phyloP scores from a whole-genome alignment of 306 rosid genomes.

The Citrullus amarus region DNA sequence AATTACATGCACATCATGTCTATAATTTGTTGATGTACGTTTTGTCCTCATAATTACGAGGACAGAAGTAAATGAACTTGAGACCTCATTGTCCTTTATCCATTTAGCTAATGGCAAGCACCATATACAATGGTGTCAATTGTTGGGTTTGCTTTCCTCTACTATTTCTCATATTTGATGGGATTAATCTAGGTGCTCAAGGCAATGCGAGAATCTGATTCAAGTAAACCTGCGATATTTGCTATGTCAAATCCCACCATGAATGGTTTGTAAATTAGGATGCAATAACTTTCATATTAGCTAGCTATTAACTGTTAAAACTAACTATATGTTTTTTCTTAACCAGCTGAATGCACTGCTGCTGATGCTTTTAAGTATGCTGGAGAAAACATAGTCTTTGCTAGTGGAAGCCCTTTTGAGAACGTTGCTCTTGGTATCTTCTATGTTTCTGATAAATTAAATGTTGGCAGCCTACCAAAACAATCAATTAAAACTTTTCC shows the following conservation, averaged over 20 bases:
- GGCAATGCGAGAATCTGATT: conserved; percentile 90
- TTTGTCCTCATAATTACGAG: neutral
- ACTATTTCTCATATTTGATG: conserved; percentile 16
- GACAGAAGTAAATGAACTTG: neutral
- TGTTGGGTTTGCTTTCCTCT: conserved; percentile 4
- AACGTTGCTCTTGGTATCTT: conserved; percentile 71
- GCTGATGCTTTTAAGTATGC: conserved; percentile 85
- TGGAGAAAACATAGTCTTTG: conserved; percentile 83
- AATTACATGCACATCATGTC: neutral
- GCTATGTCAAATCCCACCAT: conserved; percentile 98
- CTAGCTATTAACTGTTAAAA: neutral
- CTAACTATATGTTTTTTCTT: conserved; percentile 5
- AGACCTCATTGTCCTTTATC: neutral
- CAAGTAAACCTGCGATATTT: conserved; percentile 88
- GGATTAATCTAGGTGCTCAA: conserved; percentile 62
- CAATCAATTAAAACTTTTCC: conserved; percentile 4
- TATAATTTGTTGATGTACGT: neutral
- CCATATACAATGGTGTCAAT: neutral
- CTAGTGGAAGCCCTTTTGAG: conserved; percentile 95
- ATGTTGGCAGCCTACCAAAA: conserved; percentile 4
- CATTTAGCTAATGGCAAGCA: neutral
- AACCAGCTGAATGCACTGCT: conserved; percentile 93
- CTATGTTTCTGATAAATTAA: conserved; percentile 9
- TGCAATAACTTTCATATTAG: conserved; percentile 14
- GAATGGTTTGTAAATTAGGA: conserved; percentile 66